These are phyloP conservation scores for Dictyostelium firmibasis DNA, from an alignment of 78 protist species.

Conservation along the genomic window DNA sequence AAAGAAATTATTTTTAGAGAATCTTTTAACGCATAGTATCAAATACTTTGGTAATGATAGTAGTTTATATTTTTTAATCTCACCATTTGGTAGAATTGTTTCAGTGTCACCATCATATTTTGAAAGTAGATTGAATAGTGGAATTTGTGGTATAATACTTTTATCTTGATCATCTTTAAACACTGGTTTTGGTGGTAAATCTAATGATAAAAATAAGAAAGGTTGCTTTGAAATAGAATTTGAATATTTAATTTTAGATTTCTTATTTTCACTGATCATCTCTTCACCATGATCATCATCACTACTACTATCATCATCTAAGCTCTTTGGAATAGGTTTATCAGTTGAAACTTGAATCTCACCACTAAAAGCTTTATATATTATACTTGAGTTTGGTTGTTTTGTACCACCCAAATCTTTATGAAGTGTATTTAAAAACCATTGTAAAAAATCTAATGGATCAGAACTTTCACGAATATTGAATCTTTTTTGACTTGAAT, in stretches of 20 bases:
- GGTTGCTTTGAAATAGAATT: background rate
- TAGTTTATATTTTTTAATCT: slow-evolving; percentile 67
- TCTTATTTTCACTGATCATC: background rate
- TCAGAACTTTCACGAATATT: slow-evolving; percentile 80
- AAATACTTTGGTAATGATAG: slow-evolving; percentile 91
- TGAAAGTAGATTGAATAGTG: slow-evolving; percentile 63
- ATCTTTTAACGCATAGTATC: slow-evolving; percentile 91
- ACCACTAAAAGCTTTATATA: slow-evolving; percentile 84
- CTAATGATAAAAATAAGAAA: slow-evolving; percentile 86
- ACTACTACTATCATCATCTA: background rate
- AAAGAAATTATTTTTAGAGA: slow-evolving; percentile 88
- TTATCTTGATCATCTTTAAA: slow-evolving; percentile 89
- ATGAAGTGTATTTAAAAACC: slow-evolving; percentile 89
- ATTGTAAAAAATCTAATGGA: slow-evolving; percentile 89
- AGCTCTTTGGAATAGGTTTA: background rate
- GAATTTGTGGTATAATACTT: slow-evolving; percentile 91
- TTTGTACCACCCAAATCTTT: slow-evolving; percentile 45
- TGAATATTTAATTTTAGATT: background rate
- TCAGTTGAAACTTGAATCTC: slow-evolving; percentile 46
- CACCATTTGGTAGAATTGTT: slow-evolving; percentile 40
- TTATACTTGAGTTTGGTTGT: slow-evolving; percentile 45
- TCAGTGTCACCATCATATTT: slow-evolving; percentile 89
- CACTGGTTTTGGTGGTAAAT: slow-evolving; percentile 95
- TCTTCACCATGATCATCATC: background rate
- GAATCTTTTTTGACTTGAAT: slow-evolving; percentile 63